These are phyloP conservation scores for Xylaria grammica DNA, from an alignment of 495 filamentous ascomycete genomes.

Conservation along the genomic window DNA sequence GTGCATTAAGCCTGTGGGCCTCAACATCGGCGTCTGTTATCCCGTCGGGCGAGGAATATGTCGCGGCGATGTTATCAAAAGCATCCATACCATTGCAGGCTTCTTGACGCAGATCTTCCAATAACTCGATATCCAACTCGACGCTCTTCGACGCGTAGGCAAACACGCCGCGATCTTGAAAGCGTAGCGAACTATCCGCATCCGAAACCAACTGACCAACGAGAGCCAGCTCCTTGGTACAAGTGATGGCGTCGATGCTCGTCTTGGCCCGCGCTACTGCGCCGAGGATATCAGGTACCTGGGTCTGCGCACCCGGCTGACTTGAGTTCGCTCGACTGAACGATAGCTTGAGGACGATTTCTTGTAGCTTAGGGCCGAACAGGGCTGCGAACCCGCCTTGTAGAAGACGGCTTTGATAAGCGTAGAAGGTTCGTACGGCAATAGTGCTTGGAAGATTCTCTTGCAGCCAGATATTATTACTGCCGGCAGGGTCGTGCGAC, in stretches of 20 bases:
- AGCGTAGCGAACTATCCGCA: constrained; percentile 43
- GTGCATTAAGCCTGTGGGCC: constrained; percentile 41
- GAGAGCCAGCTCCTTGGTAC: constrained; percentile 51
- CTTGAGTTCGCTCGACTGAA: constrained; percentile 49
- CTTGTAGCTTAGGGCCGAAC: constrained; percentile 54
- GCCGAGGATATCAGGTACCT: constrained; percentile 55
- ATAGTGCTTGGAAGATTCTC: constrained; percentile 51
- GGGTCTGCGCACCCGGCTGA: constrained; percentile 34
- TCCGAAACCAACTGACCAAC: constrained; percentile 54
- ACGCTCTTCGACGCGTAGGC: constrained; percentile 53
- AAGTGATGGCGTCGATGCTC: constrained; percentile 45
- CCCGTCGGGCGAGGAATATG: constrained; percentile 29
- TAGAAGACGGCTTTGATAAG: constrained; percentile 57
- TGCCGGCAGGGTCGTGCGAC: constrained; percentile 19
- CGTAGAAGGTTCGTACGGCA: constrained; percentile 55
- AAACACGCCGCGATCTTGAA: constrained; percentile 53
- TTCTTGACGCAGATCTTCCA: constrained; percentile 57
- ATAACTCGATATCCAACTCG: constrained; percentile 52
- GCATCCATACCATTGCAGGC: constrained; percentile 57
- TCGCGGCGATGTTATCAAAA: constrained; percentile 47
- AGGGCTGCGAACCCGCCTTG: constrained; percentile 55
- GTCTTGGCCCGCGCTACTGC: constrained; percentile 54
- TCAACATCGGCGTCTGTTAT: constrained; percentile 28
- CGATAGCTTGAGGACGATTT: constrained; percentile 56
- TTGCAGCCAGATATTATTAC: constrained; percentile 48